Base-by-base conservation (phyloP, 257 asterid genomes). In the Ocimum tenuiflorum region DNA sequence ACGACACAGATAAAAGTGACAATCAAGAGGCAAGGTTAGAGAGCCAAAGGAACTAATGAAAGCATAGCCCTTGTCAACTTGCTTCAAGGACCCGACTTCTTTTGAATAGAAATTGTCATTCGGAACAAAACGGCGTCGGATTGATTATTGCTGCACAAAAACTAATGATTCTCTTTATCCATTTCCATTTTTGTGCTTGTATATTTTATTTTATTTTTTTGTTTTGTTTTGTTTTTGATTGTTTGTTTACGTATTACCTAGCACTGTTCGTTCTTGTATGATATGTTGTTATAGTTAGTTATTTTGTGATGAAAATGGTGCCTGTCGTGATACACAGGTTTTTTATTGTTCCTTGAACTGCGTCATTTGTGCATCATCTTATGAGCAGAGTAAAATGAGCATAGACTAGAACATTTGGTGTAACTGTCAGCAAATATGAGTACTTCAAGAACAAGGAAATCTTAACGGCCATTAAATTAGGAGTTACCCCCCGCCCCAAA, bases 1-100 rank as follows among this genome's bases (percentile, higher is more conserved):
- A 74, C 5, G 91, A 83, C 70, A 80, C 86, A 7, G 96, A 86
- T 76, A 83, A 75, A 76, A 86, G 94, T 57, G 91, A 85, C 76
- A 72, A 74, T 49, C 86, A 80, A 71, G 94, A 89, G 68, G 59
- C 77, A 46, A 73, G 68, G 75, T 18, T 81, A 18, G 86, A 78
- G 2, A 75, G 76, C 74, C 24, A n/a, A 54, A 51, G 78, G 23
- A 63, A 56, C 24, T 67, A 57, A 4, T 75, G 71, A 70, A 20
- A 72, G 56, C 73, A 39, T 61, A 3, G 17, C 3, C 17, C 3
- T 12, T 6, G 42, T 6, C 10, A 36, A 6, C 11, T 36, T 42
- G 18, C 7, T 42, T 42, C 13, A 42, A n/a, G 48, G 48, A 42
- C 48, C 15, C 15, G 3, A 42, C 17, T 14, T 57, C 46, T 4